Percentiles rank a stretch among this genome's conserved stretches.
Evolutionary conservation across 2,329 filamentous ascomycete genomes (phyloP).

Genomic region (Diaporthe capsici): DNA sequence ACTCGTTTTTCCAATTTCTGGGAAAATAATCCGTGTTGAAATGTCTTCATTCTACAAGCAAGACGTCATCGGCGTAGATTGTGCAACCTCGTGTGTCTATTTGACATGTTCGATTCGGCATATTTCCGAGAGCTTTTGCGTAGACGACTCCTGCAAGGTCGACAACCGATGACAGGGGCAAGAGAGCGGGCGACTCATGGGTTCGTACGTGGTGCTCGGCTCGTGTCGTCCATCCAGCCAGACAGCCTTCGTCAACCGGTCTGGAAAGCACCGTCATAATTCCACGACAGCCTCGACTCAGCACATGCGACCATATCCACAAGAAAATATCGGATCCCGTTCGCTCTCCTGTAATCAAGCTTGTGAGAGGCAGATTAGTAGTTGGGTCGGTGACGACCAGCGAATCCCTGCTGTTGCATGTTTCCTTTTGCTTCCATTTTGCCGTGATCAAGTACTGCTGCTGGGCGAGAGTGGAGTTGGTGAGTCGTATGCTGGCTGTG

Average conservation of each 20-base stretch:
- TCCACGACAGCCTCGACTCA: background rate
- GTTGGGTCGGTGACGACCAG: constrained; percentile 32
- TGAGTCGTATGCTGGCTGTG: background rate
- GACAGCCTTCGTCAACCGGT: background rate
- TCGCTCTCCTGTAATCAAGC: constrained; percentile 26
- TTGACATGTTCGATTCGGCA: background rate
- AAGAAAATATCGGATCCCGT: constrained; percentile 30
- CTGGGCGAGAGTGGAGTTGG: background rate
- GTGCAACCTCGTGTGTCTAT: background rate
- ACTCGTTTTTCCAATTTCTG: background rate
- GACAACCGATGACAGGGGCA: background rate
- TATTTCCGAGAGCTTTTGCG: background rate
- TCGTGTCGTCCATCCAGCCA: background rate
- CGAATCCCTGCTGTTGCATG: constrained; percentile 33
- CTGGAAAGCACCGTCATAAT: background rate
- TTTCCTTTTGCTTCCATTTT: background rate
- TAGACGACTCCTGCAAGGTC: background rate
- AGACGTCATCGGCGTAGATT: background rate
- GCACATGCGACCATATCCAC: constrained; percentile 34
- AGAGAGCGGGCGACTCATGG: background rate
- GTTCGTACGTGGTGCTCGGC: background rate
- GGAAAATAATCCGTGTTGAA: background rate
- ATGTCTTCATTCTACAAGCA: background rate
- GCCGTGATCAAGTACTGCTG: background rate
- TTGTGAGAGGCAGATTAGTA: constrained; percentile 35